Percentiles rank a stretch among this genome's conserved stretches.
Conservation (phyloP, 371 early-diverging fungal genomes). For the Cokeromyces recurvatus region DNA sequence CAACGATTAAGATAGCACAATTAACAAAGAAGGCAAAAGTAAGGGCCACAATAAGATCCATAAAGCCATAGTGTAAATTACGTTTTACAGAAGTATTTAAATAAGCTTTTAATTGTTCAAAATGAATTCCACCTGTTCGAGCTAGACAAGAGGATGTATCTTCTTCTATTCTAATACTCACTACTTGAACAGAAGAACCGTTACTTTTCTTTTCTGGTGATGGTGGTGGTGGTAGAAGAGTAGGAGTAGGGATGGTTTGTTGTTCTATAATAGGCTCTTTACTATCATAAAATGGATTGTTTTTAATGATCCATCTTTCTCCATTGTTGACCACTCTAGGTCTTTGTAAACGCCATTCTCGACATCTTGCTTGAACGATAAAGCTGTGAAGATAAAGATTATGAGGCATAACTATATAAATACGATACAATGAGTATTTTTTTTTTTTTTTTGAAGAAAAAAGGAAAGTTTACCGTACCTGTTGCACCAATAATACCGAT, state of each 20-base stretch:
- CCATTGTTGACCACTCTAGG: constrained; percentile 17
- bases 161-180: no score
- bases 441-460: no score
- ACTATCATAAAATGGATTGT: not conserved
- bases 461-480: constrained; percentile 30
- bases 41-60: constrained; percentile 69
- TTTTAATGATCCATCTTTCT: constrained; percentile 10
- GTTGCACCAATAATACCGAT: constrained; percentile 86
- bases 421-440: not conserved
- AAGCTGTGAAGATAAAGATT: constrained; percentile 77
- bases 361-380: constrained; percentile 57
- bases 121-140: constrained; percentile 1
- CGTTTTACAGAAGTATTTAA: constrained; percentile 10
- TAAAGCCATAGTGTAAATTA: constrained; percentile 36
- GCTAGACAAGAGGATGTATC: not conserved
- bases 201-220: not conserved
- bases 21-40: constrained; percentile 76
- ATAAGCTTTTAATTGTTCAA: constrained; percentile 12
- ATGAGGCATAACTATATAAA: constrained; percentile 54
- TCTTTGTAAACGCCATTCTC: constrained; percentile 28
- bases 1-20: constrained; percentile 73
- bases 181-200: not conserved
- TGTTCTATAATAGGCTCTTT: not conserved
- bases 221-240: no score
- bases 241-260: not conserved